Evolutionary conservation across 2,329 filamentous ascomycete species (phyloP).

Genomic region (Talaromyces sp.): DNA sequence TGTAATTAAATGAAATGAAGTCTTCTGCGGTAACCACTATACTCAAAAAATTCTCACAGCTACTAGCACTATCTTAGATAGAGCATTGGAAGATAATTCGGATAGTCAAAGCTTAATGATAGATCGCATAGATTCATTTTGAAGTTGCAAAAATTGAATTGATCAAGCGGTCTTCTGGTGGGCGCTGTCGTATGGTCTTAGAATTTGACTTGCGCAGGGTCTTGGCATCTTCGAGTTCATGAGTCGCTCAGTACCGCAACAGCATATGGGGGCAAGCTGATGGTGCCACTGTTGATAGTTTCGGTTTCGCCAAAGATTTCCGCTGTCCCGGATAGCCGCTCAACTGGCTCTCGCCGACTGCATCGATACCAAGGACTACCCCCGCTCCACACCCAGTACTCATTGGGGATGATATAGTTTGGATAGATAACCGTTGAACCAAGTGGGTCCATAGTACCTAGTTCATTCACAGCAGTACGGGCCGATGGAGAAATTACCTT

Average conservation of each 20-base stretch:
- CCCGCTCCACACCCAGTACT: constrained; percentile 10
- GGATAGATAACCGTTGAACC: constrained; percentile 3
- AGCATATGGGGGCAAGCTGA: not conserved
- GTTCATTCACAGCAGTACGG: constrained; percentile 4
- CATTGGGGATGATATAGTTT: constrained; percentile 3
- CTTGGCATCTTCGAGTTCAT: not conserved
- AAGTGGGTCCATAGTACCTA: constrained; percentile 10
- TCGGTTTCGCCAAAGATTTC: not conserved
- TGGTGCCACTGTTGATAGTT: not conserved
- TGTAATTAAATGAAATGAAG: no score
- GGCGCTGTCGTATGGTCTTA: no score
- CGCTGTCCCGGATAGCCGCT: constrained; percentile 9
- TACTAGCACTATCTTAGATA: no score
- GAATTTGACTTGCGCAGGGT: no score
- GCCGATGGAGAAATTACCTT: constrained; percentile 3
- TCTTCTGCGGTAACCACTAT: no score
- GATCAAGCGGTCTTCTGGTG: no score
- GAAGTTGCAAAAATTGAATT: no score
- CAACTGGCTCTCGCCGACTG: constrained; percentile 7
- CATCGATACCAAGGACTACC: constrained; percentile 5
- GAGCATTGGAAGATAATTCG: no score
- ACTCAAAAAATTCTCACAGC: no score
- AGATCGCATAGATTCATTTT: no score
- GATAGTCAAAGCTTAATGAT: no score
- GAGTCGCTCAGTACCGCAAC: not conserved